phyloP scores from a whole-genome alignment of 768 basidiomycete species.

The Kwoniella dejecticola region DNA sequence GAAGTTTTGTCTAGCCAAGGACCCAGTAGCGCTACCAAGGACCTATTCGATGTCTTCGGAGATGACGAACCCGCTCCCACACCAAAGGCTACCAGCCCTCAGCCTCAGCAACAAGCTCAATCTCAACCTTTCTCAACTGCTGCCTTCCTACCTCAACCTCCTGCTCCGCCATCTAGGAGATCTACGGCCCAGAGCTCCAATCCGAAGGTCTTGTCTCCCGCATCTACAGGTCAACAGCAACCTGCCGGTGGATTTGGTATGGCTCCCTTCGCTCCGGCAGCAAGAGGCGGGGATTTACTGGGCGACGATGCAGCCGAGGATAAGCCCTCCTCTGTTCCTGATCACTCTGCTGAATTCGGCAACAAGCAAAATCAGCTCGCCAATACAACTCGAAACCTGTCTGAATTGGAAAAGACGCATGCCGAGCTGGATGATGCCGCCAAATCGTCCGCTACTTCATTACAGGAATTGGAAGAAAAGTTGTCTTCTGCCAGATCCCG shows the following conservation, averaged over 20 bases:
- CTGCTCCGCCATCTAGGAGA: conserved; percentile 17
- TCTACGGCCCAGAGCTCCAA: conserved; percentile 30
- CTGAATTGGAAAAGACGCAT: conserved; percentile 69
- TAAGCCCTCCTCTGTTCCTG: conserved; percentile 46
- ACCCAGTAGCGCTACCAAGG: conserved; percentile 50
- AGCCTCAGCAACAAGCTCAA: conserved; percentile 9
- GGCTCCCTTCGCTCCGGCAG: conserved; percentile 38
- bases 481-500: conserved; percentile 78
- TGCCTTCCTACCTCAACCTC: conserved; percentile 33
- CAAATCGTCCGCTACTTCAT: conserved; percentile 69
- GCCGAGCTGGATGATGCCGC: conserved; percentile 66
- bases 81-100: conserved; percentile 13
- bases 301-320: conserved; percentile 47
- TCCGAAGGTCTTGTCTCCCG: conserved; percentile 58
- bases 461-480: conserved; percentile 78
- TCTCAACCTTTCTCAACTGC: conserved; percentile 4
- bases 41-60: conserved; percentile 56
- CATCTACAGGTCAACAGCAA: conserved; percentile 23
- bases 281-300: conserved; percentile 39
- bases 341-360: conserved; percentile 81
- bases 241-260: conserved; percentile 36
- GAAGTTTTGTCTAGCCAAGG: conserved; percentile 46
- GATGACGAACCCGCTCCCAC: conserved; percentile 37
- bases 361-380: conserved; percentile 81
- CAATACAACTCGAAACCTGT: conserved; percentile 73